phyloP scores from a whole-genome alignment of 2,329 filamentous ascomycete genomes.

The Calonectria pauciramosa region DNA sequence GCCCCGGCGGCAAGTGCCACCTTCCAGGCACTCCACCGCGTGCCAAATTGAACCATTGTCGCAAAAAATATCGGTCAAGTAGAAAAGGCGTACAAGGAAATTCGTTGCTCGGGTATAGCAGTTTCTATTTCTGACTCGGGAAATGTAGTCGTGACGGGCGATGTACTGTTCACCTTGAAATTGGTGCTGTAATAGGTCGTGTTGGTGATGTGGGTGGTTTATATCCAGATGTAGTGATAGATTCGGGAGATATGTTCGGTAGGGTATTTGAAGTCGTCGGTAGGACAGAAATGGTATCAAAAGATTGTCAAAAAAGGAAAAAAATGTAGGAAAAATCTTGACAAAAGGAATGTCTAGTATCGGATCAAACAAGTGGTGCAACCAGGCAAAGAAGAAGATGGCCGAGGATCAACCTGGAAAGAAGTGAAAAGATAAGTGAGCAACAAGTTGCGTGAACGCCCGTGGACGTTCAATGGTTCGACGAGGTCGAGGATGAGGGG shows the following conservation, averaged over 20 bases:
- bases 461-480: conserved; percentile 43
- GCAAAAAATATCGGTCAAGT: conserved; percentile 32
- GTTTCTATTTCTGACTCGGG: conserved; percentile 37
- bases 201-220: not conserved
- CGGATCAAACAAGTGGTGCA: conserved; percentile 45
- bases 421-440: conserved; percentile 43
- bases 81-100: conserved; percentile 38
- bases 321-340: not conserved
- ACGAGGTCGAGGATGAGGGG: conserved; percentile 27
- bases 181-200: not conserved
- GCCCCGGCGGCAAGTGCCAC: conserved; percentile 52
- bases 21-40: conserved; percentile 48
- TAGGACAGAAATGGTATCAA: conserved; percentile 40
- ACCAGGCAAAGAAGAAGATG: conserved; percentile 51
- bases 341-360: conserved; percentile 35
- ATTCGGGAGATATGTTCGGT: not conserved
- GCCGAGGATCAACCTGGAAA: conserved; percentile 71
- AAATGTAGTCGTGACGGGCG: conserved; percentile 36
- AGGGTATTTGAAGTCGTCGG: conserved; percentile 7
- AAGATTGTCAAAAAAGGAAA: conserved; percentile 1
- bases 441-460: conserved; percentile 42
- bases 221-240: conserved; percentile 24
- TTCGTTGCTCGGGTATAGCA: conserved; percentile 38
- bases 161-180: not conserved
- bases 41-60: conserved; percentile 51